Evolutionary conservation across 306 rosid species (phyloP), one percentile per base, ranked within the genome.

Genomic region (Fragaria vesca): DNA sequence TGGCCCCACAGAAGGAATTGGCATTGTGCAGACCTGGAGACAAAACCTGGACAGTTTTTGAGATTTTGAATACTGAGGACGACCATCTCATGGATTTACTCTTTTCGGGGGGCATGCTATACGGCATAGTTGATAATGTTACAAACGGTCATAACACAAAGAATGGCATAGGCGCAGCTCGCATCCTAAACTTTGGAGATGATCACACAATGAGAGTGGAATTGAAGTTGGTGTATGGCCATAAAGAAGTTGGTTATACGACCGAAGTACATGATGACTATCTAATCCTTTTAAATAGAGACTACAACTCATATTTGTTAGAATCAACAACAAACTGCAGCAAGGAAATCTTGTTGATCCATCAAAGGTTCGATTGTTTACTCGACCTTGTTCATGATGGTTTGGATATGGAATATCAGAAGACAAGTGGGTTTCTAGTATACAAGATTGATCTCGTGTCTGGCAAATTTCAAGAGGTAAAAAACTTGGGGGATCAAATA

Each of bases 21-120:
- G 52, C 36, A 20, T 69, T 69, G 36, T 69, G 73, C 73, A 69
- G 54, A 45, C 73, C 73, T 43, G 55, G 55, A 21, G 38, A 16
- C 8, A 69, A 24, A 12, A 12, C 36, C 34, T 69, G 73, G 73
- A 69, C 20, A 5, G 34, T 42, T 12, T 43, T 69, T 50, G 36
- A 69, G 26, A 24, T 24, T 24, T 24, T 24, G 26, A 24, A 24
- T 24, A 24, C 26, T 24, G 26, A 24, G 26, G 26, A 24, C 26
- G 26, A 24, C 26, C 26, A 24, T 24, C 26, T 24, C 26, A 24
- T 24, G 26, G 26, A 24, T 24, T 24, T 24, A 24, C 26, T 24
- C 26, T 24, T 24, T 24, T 24, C 26, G 26, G 26, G 26, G 26
- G 55, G 73, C 54, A 24, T 21, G 73, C 36, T 69, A 1, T 69